phyloP scores from a whole-genome alignment of 768 basidiomycete genomes.

The Fomitopsis serialis region DNA sequence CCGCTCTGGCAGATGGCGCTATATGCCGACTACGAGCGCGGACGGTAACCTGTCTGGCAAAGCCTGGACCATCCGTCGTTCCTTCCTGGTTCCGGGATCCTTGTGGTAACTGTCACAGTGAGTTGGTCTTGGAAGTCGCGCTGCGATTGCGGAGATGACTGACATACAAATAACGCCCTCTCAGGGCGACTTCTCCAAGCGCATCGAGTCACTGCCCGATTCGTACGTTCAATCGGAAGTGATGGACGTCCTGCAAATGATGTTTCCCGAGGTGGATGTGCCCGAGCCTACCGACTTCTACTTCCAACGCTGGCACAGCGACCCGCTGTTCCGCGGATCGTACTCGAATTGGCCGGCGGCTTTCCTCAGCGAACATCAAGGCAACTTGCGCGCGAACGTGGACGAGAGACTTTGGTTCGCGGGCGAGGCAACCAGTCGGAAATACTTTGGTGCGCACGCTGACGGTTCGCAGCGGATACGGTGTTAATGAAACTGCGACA shows the following conservation, averaged over 20 bases:
- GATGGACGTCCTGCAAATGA: conserved; percentile 47
- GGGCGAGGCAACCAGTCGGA: conserved; percentile 54
- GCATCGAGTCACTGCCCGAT: conserved; percentile 50
- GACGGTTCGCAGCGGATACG: no score
- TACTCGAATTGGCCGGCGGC: conserved; percentile 70
- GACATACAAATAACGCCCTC: no score
- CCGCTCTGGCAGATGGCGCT: conserved; percentile 39
- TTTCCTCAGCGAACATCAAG: conserved; percentile 46
- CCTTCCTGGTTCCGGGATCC: conserved; percentile 53
- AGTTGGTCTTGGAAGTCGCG: not conserved
- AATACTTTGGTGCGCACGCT: conserved; percentile 50
- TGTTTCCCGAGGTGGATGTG: conserved; percentile 52
- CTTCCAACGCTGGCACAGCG: conserved; percentile 48
- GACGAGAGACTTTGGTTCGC: conserved; percentile 52
- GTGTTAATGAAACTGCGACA: conserved; percentile 18
- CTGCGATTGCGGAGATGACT: not conserved
- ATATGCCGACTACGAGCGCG: conserved; percentile 54
- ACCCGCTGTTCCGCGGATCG: conserved; percentile 51
- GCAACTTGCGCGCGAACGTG: conserved; percentile 51
- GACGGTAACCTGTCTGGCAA: conserved; percentile 67
- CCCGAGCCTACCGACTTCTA: conserved; percentile 54
- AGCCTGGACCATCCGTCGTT: conserved; percentile 52
- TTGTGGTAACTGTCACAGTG: conserved; percentile 48
- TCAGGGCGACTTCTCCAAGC: conserved; percentile 56
- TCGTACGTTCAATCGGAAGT: conserved; percentile 46